Base-by-base conservation (phyloP, 345 rosid genomes). In the Lumnitzera littorea region DNA sequence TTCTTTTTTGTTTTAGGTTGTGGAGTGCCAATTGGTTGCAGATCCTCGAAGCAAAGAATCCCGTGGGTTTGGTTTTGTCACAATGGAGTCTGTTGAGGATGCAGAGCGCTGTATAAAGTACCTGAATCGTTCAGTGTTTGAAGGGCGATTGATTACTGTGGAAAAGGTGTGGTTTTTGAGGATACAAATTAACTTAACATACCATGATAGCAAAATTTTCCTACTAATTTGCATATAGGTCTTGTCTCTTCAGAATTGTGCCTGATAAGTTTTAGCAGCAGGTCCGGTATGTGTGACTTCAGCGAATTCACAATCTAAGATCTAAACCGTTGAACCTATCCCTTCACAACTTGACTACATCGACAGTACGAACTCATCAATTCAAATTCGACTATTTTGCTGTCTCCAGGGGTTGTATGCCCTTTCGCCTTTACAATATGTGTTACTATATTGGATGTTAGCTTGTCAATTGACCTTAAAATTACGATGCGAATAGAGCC, bases 261-360 rank as follows among this genome's bases (percentile, higher is more conserved):
- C 84, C 84, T 85, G 71, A 80, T 82, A 67, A 72, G 70, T 78
- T 76, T 85, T 80, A 80, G 83, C 84, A 78, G 82, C 85, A 82
- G 91, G 91, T 82, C 75, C 69, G 70, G 78, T 80, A 64, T 85
- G 82, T 85, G 79, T 84, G 74, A 66, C 91, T 78, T 55, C 91
- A 80, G 76, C 91, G 75, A 82, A 74, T 67, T 80, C 85, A 75
- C 78, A 73, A 70, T 76, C 75, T 85, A 82, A 74, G 85, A 76
- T 72, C 85, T 68, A 71, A 84, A 77, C 83, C 75, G 81, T 81
- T 71, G 76, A 73, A 79, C 70, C 67, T 76, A 73, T 70, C 68
- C 69, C 74, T 52, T 75, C 84, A 67, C 73, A 52, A 70, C 74
- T 70, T 72, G 78, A 70, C 85, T 60, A 76, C 87, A 70, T 76